Evolutionary conservation across 1,284 basidiomycete species (phyloP).

Genomic region (Rhodotorula sp.): DNA sequence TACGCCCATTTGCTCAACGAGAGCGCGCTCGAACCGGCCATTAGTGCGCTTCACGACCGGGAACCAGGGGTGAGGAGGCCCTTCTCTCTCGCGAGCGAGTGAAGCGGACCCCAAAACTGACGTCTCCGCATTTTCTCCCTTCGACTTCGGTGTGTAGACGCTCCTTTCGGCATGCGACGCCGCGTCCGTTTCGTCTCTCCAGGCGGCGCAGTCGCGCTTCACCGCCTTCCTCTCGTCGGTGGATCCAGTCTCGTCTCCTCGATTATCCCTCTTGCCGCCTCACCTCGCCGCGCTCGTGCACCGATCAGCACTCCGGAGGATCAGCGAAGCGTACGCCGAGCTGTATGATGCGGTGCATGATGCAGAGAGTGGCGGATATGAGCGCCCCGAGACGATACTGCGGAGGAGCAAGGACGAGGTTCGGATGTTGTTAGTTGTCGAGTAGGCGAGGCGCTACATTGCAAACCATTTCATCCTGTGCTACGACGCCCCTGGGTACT

Average conservation of each 20-base stretch:
- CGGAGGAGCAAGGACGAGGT: slow-evolving; percentile 60
- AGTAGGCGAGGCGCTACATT: neutral
- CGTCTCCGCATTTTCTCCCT: neutral
- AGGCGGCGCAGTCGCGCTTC: slow-evolving; percentile 55
- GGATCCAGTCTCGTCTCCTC: slow-evolving; percentile 56
- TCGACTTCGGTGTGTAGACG: slow-evolving; percentile 33
- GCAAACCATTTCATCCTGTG: too few species aligned
- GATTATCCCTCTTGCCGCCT: slow-evolving; percentile 68
- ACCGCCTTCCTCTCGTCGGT: slow-evolving; percentile 52
- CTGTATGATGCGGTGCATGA: slow-evolving; percentile 66
- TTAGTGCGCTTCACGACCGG: slow-evolving; percentile 60
- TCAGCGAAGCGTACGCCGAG: slow-evolving; percentile 66
- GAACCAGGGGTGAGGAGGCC: slow-evolving; percentile 57
- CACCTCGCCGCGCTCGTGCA: slow-evolving; percentile 69
- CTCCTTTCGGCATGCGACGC: slow-evolving; percentile 65
- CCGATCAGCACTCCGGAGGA: slow-evolving; percentile 64
- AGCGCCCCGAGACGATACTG: slow-evolving; percentile 80
- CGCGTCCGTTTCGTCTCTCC: slow-evolving; percentile 60
- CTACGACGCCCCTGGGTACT: too few species aligned
- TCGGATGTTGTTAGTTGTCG: slow-evolving; percentile 50
- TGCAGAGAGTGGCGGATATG: slow-evolving; percentile 69
- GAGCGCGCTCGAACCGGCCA: slow-evolving; percentile 67
- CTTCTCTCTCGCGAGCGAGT: neutral
- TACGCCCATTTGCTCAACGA: slow-evolving; percentile 68
- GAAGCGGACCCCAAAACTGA: neutral